Evolutionary conservation across 768 basidiomycete species (phyloP).

Genomic region (Trametopsis cervina): DNA sequence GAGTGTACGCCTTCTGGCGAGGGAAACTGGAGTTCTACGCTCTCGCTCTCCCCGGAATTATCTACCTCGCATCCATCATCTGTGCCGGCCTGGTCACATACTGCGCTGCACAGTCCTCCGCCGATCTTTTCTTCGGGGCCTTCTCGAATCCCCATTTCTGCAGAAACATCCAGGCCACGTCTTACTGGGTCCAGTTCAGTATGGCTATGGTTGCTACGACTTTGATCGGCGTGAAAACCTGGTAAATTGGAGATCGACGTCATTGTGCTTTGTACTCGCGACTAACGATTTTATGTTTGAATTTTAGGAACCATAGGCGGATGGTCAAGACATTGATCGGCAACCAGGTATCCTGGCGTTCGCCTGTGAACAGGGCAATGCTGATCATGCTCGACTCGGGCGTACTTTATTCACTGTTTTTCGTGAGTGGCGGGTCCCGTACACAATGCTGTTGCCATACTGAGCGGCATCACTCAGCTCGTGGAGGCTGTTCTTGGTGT

Average conservation of each 20-base stretch:
- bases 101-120: slow-evolving; percentile 14
- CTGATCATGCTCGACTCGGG: slow-evolving; percentile 19
- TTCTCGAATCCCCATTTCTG: slow-evolving; percentile 18
- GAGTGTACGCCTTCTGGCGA: slow-evolving; percentile 16
- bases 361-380: slow-evolving; percentile 10
- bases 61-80: slow-evolving; percentile 16
- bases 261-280: too few species aligned
- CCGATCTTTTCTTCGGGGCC: slow-evolving; percentile 12
- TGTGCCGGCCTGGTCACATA: slow-evolving; percentile 15
- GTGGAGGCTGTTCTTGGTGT: not conserved
- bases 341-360: not conserved
- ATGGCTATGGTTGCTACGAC: slow-evolving; percentile 17
- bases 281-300: not conserved
- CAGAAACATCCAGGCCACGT: slow-evolving; percentile 15
- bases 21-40: slow-evolving; percentile 10
- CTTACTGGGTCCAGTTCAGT: slow-evolving; percentile 14
- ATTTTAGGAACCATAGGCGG: not conserved
- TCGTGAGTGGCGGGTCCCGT: slow-evolving; percentile 15
- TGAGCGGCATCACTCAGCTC: not conserved
- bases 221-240: slow-evolving; percentile 17
- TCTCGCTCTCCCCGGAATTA: slow-evolving; percentile 10
- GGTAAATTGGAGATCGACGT: too few species aligned
- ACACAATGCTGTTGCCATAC: not conserved
- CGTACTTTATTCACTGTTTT: slow-evolving; percentile 19
- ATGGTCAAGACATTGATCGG: not conserved